Evolutionary conservation across 441 rosid genomes (phyloP).

Genomic region (Hura crepitans): DNA sequence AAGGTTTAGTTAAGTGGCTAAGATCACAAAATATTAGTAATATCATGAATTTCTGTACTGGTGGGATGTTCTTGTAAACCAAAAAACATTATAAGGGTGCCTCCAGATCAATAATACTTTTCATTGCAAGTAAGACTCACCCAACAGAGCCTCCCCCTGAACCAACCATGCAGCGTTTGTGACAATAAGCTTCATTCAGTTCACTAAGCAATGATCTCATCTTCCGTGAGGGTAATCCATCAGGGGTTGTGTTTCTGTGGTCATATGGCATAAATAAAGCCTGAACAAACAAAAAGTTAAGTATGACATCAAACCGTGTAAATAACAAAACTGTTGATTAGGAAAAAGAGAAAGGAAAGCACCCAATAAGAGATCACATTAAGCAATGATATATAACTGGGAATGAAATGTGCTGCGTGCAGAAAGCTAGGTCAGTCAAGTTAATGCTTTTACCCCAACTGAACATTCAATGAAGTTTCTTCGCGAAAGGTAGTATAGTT

Average conservation of each 20-base stretch:
- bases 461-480: not conserved
- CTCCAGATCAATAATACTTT: constrained; percentile 7
- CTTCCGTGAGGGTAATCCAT: constrained; percentile 48
- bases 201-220: constrained; percentile 77
- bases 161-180: constrained; percentile 79
- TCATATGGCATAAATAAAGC: constrained; percentile 98
- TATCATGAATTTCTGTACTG: not conserved
- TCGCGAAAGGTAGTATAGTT: not conserved
- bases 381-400: not conserved
- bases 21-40: not conserved
- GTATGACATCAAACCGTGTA: not conserved
- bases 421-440: not conserved
- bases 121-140: constrained; percentile 44
- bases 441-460: not conserved
- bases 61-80: not conserved
- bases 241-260: constrained; percentile 87
- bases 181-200: constrained; percentile 68
- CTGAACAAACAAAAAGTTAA: constrained; percentile 33
- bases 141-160: constrained; percentile 99
- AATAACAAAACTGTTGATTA: not conserved
- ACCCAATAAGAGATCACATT: not conserved
- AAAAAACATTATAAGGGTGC: not conserved
- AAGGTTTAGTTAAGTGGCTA: not conserved
- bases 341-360: not conserved
- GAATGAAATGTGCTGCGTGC: not conserved